These are phyloP conservation scores for Macaranga tanarius DNA, from an alignment of 441 rosid species.

Conservation along the genomic window DNA sequence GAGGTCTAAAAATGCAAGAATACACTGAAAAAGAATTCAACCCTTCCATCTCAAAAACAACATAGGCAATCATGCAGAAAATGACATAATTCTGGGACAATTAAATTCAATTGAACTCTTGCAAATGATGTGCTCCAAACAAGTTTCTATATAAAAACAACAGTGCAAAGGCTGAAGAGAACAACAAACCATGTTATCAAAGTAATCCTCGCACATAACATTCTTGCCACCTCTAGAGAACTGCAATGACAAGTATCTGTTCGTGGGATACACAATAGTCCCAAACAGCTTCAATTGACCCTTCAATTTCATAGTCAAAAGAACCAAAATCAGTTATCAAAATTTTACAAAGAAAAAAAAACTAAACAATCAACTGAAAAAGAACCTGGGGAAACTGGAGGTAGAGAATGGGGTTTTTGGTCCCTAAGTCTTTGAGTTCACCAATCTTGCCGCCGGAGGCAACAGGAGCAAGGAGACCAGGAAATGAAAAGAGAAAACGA, in stretches of 20 bases:
- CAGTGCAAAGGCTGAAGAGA: neutral
- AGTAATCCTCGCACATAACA: conserved; percentile 79
- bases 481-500: conserved; percentile 82
- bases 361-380: neutral
- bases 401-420: conserved; percentile 84
- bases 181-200: conserved; percentile 74
- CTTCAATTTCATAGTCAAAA: conserved; percentile 24
- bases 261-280: conserved; percentile 76
- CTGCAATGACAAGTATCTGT: conserved; percentile 64
- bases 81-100: too few relatives aligned
- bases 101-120: too few relatives aligned
- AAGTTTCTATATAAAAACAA: neutral
- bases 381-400: conserved; percentile 80
- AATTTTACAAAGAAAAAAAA: too few relatives aligned
- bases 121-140: too few relatives aligned
- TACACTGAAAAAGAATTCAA: too few relatives aligned
- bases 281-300: conserved; percentile 91
- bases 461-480: conserved; percentile 77
- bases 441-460: conserved; percentile 74
- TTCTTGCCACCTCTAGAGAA: conserved; percentile 90
- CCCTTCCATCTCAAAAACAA: too few relatives aligned
- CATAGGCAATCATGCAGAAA: too few relatives aligned
- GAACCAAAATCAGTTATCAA: neutral
- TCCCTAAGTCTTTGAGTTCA: conserved; percentile 71
- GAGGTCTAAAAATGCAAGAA: too few relatives aligned